phyloP scores from a whole-genome alignment of 345 rosid genomes.

The Melaleuca quinquenervia region DNA sequence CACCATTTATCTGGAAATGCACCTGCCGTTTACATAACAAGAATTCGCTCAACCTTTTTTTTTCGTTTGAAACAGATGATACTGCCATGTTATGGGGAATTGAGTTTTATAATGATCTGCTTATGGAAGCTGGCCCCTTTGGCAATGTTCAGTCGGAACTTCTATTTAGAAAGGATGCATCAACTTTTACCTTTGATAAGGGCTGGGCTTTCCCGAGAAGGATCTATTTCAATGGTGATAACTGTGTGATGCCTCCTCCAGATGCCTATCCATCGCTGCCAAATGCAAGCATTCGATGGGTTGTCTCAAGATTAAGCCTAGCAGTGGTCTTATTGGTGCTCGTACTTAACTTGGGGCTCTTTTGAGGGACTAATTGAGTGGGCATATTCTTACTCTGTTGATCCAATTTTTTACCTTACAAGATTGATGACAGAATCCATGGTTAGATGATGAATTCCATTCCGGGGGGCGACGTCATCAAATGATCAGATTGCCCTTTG shows the following conservation, averaged over 20 bases:
- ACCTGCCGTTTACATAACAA: not conserved
- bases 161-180: slow-evolving; percentile 57
- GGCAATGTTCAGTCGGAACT: slow-evolving; percentile 90
- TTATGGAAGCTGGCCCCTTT: slow-evolving; percentile 59
- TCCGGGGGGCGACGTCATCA: not conserved
- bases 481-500: not conserved
- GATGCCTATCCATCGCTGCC: slow-evolving; percentile 86
- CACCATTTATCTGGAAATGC: not conserved
- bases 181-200: slow-evolving; percentile 58
- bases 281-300: slow-evolving; percentile 26
- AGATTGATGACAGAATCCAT: not conserved
- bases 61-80: slow-evolving; percentile 55
- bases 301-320: slow-evolving; percentile 10
- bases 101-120: slow-evolving; percentile 68
- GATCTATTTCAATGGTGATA: slow-evolving; percentile 83
- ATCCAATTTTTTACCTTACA: not conserved
- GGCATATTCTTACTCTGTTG: not conserved
- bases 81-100: slow-evolving; percentile 78
- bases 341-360: slow-evolving; percentile 10
- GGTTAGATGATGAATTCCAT: not conserved
- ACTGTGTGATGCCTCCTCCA: slow-evolving; percentile 84
- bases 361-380: not conserved
- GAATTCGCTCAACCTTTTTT: not conserved
- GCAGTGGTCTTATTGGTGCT: slow-evolving; percentile 15
- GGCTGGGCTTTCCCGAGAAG: slow-evolving; percentile 95